Percentiles rank a stretch among this genome's conserved stretches.
Evolutionary conservation across 2,329 filamentous ascomycete species (phyloP).

Genomic region (Aspergillus udagawae): DNA sequence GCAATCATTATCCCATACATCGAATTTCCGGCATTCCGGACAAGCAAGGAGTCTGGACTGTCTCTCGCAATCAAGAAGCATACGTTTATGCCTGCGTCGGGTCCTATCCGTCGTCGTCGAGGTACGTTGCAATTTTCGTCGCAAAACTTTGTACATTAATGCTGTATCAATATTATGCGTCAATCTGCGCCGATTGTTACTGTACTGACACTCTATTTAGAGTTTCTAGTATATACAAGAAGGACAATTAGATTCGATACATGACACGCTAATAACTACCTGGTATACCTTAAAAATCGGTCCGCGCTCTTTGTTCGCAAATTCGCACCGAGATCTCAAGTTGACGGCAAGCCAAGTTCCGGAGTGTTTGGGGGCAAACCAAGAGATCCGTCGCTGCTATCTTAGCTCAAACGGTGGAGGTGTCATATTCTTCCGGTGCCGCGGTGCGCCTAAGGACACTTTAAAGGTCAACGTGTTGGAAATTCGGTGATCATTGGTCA

Average conservation of each 20-base stretch:
- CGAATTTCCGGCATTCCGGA: background rate
- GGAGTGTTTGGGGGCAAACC: background rate
- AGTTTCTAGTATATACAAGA: background rate
- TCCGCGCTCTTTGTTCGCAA: background rate
- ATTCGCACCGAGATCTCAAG: background rate
- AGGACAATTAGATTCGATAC: background rate
- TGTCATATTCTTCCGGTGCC: conserved; percentile 12
- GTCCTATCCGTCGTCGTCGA: background rate
- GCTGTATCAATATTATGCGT: background rate
- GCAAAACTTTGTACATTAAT: background rate
- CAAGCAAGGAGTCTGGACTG: background rate
- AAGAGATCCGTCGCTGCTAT: conserved; percentile 6
- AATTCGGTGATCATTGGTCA: conserved; percentile 15
- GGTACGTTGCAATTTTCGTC: background rate
- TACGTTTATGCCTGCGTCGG: background rate
- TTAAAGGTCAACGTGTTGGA: conserved; percentile 18
- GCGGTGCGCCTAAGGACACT: conserved; percentile 10
- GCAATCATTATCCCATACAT: background rate
- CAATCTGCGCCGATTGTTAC: background rate
- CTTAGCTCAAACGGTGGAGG: conserved; percentile 14
- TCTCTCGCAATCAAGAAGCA: background rate
- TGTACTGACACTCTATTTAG: background rate
- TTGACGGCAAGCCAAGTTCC: background rate
- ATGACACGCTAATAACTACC: background rate
- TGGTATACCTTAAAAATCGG: background rate